These are phyloP conservation scores for Capsella rubella DNA, from an alignment of 441 rosid genomes.

Conservation along the genomic window DNA sequence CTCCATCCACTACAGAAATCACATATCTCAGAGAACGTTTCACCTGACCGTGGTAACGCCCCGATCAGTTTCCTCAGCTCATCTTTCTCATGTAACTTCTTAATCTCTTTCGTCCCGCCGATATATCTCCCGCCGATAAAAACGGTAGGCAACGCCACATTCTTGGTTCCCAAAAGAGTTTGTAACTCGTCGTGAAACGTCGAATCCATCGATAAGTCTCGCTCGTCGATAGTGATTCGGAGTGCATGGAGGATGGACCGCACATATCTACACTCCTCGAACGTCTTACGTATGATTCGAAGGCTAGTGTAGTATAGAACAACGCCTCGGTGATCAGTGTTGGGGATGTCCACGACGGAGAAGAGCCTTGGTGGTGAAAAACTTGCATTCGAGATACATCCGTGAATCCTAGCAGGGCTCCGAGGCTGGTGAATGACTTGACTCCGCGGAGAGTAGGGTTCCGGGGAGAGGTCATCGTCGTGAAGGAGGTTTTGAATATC, in stretches of 20 bases:
- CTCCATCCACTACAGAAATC: slow-evolving; percentile 63
- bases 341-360: slow-evolving; percentile 36
- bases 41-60: slow-evolving; percentile 41
- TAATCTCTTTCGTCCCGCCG: slow-evolving; percentile 69
- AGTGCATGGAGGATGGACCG: slow-evolving; percentile 67
- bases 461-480: slow-evolving; percentile 45
- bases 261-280: slow-evolving; percentile 71
- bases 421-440: slow-evolving; percentile 66
- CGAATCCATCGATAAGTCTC: slow-evolving; percentile 74
- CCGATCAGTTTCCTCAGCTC: slow-evolving; percentile 57
- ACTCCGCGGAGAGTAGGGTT: slow-evolving; percentile 44
- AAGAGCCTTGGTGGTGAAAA: slow-evolving; percentile 28
- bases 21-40: slow-evolving; percentile 39
- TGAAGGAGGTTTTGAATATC: slow-evolving; percentile 56
- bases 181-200: slow-evolving; percentile 59
- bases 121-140: slow-evolving; percentile 61
- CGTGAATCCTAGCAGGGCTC: slow-evolving; percentile 43
- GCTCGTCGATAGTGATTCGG: slow-evolving; percentile 69
- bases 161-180: slow-evolving; percentile 49
- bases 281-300: slow-evolving; percentile 74
- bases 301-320: slow-evolving; percentile 80
- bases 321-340: slow-evolving; percentile 43
- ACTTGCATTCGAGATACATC: slow-evolving; percentile 44
- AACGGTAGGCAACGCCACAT: slow-evolving; percentile 54
- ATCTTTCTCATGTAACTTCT: slow-evolving; percentile 57